phyloP scores from a whole-genome alignment of 345 rosid species.

The Kernera saxatilis region DNA sequence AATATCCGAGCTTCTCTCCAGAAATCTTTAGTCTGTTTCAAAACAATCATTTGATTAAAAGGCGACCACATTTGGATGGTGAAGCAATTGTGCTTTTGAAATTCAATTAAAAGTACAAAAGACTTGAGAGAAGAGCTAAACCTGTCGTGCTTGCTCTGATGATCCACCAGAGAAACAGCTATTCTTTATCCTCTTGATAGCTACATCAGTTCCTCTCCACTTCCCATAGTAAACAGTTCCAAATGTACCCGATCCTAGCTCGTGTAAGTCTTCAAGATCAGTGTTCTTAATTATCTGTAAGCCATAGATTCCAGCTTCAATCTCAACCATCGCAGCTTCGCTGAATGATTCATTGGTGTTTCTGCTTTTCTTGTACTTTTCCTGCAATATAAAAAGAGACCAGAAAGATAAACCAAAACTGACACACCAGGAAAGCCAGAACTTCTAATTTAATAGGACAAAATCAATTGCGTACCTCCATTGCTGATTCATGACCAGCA shows the following conservation, averaged over 20 bases:
- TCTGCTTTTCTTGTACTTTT: constrained; percentile 29
- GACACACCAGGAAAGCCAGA: not conserved
- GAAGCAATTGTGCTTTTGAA: not conserved
- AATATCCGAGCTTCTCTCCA: constrained; percentile 92
- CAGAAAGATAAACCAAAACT: not conserved
- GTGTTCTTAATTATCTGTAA: constrained; percentile 80
- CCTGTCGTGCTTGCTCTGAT: constrained; percentile 84
- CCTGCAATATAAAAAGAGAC: constrained; percentile 33
- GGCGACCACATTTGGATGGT: no score
- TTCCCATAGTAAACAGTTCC: constrained; percentile 88
- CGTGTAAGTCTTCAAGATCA: constrained; percentile 79
- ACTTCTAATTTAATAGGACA: not conserved
- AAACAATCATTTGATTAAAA: not conserved
- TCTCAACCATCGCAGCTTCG: constrained; percentile 63
- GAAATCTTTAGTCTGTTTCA: constrained; percentile 60
- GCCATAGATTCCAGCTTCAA: constrained; percentile 68
- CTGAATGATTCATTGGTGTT: constrained; percentile 41
- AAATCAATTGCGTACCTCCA: constrained; percentile 41
- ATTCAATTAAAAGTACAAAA: not conserved
- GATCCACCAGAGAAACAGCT: constrained; percentile 73
- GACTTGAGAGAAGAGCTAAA: constrained; percentile 14
- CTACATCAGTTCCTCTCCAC: constrained; percentile 98
- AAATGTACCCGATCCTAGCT: constrained; percentile 90
- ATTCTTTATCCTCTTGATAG: constrained; percentile 83
- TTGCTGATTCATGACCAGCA: constrained; percentile 31